Percentiles rank a stretch among this genome's conserved stretches.
Conservation (phyloP, 768 basidiomycete genomes). For the Crepidotus variabilis region DNA sequence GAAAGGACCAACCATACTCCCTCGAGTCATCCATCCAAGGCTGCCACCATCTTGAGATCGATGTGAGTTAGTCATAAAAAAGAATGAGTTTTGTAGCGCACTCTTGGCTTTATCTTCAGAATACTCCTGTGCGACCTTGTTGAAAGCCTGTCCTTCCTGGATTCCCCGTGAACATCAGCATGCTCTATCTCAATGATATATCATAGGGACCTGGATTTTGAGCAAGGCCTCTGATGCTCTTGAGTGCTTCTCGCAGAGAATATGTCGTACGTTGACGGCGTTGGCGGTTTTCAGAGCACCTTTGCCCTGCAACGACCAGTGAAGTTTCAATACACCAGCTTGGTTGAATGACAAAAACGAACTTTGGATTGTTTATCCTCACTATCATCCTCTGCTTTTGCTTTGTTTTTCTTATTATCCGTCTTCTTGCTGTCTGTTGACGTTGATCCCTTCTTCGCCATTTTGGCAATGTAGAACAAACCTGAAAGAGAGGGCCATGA, state of each 20-base stretch:
- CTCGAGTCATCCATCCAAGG: slow-evolving; percentile 83
- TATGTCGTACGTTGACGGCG: slow-evolving; percentile 82
- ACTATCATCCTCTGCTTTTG: slow-evolving; percentile 29
- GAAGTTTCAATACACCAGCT: neutral
- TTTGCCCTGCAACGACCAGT: slow-evolving; percentile 37
- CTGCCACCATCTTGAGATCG: slow-evolving; percentile 66
- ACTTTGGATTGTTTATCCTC: slow-evolving; percentile 41
- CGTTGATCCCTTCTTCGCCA: slow-evolving; percentile 34
- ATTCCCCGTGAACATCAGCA: neutral
- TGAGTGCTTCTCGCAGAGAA: slow-evolving; percentile 85
- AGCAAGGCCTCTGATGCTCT: slow-evolving; percentile 74
- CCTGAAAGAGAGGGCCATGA: too few relatives aligned
- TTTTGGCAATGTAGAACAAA: slow-evolving; percentile 12
- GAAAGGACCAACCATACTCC: slow-evolving; percentile 86
- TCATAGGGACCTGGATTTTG: slow-evolving; percentile 67
- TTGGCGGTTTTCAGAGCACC: slow-evolving; percentile 72
- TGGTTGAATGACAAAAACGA: slow-evolving; percentile 1
- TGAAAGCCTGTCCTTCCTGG: slow-evolving; percentile 75
- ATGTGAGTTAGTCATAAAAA: slow-evolving; percentile 1
- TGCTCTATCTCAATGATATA: neutral
- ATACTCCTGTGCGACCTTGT: slow-evolving; percentile 87
- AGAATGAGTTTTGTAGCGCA: slow-evolving; percentile 19
- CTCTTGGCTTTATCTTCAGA: slow-evolving; percentile 92
- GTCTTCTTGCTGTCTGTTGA: slow-evolving; percentile 28
- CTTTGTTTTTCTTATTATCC: slow-evolving; percentile 41